Evolutionary conservation across 2,329 filamentous ascomycete genomes (phyloP), one percentile per base, ranked within the genome.

Genomic region (Aspergillus ibericus): DNA sequence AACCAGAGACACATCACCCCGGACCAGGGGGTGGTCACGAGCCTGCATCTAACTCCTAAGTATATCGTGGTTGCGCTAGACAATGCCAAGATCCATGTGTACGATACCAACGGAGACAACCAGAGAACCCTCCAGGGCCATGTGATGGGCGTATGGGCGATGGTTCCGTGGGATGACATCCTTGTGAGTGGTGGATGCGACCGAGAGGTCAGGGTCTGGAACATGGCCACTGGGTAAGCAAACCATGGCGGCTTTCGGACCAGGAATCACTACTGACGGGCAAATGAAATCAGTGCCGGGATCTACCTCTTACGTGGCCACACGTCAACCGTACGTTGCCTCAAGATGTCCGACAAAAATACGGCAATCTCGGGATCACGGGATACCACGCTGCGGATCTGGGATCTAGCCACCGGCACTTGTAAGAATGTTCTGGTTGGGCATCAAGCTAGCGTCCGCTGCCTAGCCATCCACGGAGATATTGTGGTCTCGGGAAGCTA

Each of bases 131-230:
- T 99, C 27, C 89, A 95, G 71, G 95, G 95, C 10, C 95, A 99
- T 78, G 91, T 98, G 46, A 99, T 99, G 95, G 95, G 95, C 40
- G 95, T 99, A 18, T 99, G 95, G 95, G 95, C 95, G 50, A 98
- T 99, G 93, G 92, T 99, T 22, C 95, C 95, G 6, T 97, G 93
- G 91, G 93, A 91, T 59, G 93, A 99, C 73, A 89, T 91, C 54
- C 83, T 99, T 61, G 95, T 99, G 60, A 97, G 92, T 68, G 95
- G 95, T 68, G 95, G 95, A 5, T 99, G 95, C 73, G 95, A 99
- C 78, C 86, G 95, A 60, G 95, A 99, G 72, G 95, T 99, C 27
- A 85, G 95, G 58, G 95, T 99, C 5, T 99, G 95, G 95, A 91
- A 99, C 70, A 88, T 99, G 81, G 87, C 88, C 52, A 96, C 91